phyloP scores from a whole-genome alignment of 441 rosid genomes.

The Syzygium syzygioides region DNA sequence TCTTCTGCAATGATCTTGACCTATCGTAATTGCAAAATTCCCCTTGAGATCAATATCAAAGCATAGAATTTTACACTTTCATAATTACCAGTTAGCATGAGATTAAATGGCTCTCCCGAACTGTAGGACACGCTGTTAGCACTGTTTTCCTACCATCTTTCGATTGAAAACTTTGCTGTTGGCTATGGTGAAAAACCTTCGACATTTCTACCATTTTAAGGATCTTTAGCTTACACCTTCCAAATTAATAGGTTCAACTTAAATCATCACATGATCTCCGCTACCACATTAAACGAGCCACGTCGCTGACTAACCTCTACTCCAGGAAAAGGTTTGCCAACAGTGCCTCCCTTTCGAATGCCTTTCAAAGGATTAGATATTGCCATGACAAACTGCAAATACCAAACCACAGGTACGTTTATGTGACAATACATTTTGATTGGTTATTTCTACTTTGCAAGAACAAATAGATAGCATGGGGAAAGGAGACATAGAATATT shows the following conservation, averaged over 20 bases:
- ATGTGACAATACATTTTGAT: background rate
- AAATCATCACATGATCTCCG: background rate
- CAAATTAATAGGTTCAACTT: background rate
- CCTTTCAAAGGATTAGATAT: conserved; percentile 85
- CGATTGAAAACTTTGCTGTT: background rate
- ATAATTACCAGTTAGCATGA: background rate
- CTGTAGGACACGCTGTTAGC: background rate
- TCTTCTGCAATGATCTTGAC: conserved; percentile 63
- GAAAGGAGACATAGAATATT: background rate
- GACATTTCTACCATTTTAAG: background rate
- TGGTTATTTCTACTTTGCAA: background rate
- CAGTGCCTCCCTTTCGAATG: conserved; percentile 81
- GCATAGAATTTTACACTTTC: background rate
- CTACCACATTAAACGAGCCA: conserved; percentile 1
- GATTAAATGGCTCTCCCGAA: background rate
- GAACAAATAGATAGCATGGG: conserved; percentile 4
- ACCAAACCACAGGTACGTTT: background rate
- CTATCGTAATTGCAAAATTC: conserved; percentile 30
- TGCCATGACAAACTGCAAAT: conserved; percentile 83
- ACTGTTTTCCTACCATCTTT: background rate
- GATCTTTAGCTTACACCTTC: background rate
- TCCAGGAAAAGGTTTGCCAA: conserved; percentile 94
- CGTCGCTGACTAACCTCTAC: conserved; percentile 58
- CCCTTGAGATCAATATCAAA: background rate
- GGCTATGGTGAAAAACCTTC: background rate